Conservation (phyloP, 345 rosid species). For the Salix brachista region DNA sequence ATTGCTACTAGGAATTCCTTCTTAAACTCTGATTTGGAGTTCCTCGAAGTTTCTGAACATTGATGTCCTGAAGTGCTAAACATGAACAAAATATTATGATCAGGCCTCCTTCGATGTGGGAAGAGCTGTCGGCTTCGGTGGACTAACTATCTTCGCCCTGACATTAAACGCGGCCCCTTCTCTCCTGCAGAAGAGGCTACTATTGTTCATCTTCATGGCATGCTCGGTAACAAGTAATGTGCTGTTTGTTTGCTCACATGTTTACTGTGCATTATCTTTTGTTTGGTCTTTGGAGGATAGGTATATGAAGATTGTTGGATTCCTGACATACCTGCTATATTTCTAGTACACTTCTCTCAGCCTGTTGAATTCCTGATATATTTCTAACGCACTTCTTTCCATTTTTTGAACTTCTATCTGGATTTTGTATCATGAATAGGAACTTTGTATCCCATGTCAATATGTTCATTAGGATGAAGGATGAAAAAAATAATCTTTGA, state of each 20-base stretch:
- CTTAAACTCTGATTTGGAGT: background rate
- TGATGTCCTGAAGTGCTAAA: background rate
- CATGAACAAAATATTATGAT: slow-evolving; percentile 9
- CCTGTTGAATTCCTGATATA: too few species aligned
- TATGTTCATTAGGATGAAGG: background rate
- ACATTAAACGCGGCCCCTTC: slow-evolving; percentile 91
- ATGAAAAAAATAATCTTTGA: background rate
- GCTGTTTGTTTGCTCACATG: slow-evolving; percentile 12
- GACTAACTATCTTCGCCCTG: slow-evolving; percentile 94
- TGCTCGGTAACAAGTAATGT: slow-evolving; percentile 84
- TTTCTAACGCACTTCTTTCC: background rate
- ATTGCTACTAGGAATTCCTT: background rate
- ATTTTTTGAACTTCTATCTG: background rate
- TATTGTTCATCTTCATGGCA: slow-evolving; percentile 86
- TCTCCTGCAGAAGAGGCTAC: slow-evolving; percentile 82
- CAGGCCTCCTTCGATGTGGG: slow-evolving; percentile 90
- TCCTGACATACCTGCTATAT: background rate
- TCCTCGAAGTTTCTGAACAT: background rate
- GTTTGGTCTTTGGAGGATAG: background rate
- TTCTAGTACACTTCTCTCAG: background rate
- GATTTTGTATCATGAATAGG: background rate
- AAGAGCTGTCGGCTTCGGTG: slow-evolving; percentile 97
- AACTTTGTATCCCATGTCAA: background rate
- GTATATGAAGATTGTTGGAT: background rate
- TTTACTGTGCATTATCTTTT: background rate